Evolutionary conservation across 305 asterid species (phyloP).

Genomic region (Fraxinus floribunda): DNA sequence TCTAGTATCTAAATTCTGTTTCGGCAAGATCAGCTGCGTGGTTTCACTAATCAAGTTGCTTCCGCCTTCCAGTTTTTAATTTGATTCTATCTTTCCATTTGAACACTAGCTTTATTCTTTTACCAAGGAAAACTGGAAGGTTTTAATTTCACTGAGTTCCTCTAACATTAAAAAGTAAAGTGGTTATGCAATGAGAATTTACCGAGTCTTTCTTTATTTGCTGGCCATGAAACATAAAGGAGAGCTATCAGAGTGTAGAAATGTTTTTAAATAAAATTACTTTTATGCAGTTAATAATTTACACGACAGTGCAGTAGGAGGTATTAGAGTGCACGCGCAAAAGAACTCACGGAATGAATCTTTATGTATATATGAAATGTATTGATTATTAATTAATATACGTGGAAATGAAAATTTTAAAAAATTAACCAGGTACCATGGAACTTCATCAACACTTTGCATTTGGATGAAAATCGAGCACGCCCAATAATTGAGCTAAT

Average conservation of each 20-base stretch:
- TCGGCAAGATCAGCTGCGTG: constrained; percentile 7
- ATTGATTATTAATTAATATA: neutral
- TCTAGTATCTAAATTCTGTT: constrained; percentile 13
- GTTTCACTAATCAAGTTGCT: neutral
- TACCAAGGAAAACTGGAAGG: neutral
- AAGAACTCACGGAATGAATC: constrained; percentile 10
- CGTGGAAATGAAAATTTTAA: neutral
- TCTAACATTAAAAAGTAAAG: neutral
- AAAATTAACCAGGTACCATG: neutral
- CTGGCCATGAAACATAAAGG: neutral
- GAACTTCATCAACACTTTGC: neutral
- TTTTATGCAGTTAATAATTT: neutral
- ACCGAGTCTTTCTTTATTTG: neutral
- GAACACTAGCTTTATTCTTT: neutral
- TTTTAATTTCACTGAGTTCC: neutral
- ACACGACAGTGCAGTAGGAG: neutral
- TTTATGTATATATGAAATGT: neutral
- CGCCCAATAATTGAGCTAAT: neutral
- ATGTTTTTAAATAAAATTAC: neutral
- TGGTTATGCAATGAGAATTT: neutral
- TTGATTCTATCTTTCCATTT: neutral
- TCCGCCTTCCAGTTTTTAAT: neutral
- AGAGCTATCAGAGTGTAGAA: neutral
- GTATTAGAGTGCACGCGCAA: neutral
- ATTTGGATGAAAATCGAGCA: neutral